phyloP scores from a whole-genome alignment of 2,329 filamentous ascomycete genomes.

The Penicillium sp. region DNA sequence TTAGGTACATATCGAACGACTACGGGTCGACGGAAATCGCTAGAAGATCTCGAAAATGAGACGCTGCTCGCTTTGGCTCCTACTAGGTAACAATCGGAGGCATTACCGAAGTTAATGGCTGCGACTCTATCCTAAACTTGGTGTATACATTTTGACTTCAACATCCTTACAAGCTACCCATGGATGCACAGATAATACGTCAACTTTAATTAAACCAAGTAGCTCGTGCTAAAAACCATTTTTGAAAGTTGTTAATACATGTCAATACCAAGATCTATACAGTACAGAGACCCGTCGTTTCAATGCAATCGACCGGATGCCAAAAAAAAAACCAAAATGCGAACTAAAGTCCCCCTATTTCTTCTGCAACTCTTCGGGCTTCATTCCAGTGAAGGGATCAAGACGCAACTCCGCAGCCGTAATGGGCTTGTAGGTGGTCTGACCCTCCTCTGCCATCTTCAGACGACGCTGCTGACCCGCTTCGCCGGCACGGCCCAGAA shows the following conservation, averaged over 20 bases:
- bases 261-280: slow-evolving; percentile 34
- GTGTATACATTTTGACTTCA: too few species aligned
- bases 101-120: too few species aligned
- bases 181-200: slow-evolving; percentile 33
- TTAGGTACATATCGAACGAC: not conserved
- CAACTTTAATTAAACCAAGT: not conserved
- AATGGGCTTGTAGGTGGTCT: slow-evolving; percentile 57
- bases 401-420: slow-evolving; percentile 24
- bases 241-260: slow-evolving; percentile 30
- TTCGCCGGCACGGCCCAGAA: slow-evolving; percentile 82
- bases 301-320: slow-evolving; percentile 19
- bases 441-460: slow-evolving; percentile 61
- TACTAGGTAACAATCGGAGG: too few species aligned
- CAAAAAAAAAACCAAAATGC: slow-evolving; percentile 6
- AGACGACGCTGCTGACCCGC: slow-evolving; percentile 70
- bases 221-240: slow-evolving; percentile 5
- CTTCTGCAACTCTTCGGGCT: slow-evolving; percentile 16
- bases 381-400: slow-evolving; percentile 27
- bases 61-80: too few species aligned
- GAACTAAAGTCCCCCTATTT: slow-evolving; percentile 2
- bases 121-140: too few species aligned
- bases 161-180: too few species aligned
- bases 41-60: not conserved
- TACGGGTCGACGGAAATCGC: not conserved
- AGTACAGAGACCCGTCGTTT: slow-evolving; percentile 31